Conservation (phyloP, 1,139 yeast genomes). For the Yamadazyma spencermartinsiae region DNA sequence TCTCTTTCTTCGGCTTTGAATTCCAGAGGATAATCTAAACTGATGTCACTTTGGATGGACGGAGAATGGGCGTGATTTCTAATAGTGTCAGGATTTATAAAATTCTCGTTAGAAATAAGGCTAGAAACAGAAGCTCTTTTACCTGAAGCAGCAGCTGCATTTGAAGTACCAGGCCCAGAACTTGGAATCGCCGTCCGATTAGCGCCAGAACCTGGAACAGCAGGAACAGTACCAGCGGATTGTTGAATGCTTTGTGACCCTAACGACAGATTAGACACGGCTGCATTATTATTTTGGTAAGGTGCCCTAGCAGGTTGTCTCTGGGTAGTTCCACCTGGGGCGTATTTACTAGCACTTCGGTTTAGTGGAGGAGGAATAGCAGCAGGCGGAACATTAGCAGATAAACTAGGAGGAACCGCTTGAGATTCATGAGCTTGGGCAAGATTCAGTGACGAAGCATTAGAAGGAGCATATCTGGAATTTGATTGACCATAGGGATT, state of each 20-base stretch:
- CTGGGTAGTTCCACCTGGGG: constrained; percentile 13
- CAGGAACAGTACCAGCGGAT: neutral
- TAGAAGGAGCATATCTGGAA: constrained; percentile 31
- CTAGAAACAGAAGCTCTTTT: constrained; percentile 29
- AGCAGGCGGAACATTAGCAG: constrained; percentile 2
- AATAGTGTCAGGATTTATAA: constrained; percentile 16
- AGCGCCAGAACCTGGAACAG: constrained; percentile 3
- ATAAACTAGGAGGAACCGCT: constrained; percentile 5
- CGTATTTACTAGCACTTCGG: constrained; percentile 14
- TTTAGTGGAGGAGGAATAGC: constrained; percentile 11
- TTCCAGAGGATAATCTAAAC: constrained; percentile 33
- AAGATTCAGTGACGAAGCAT: constrained; percentile 26
- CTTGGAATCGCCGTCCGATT: neutral
- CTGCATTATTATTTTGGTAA: constrained; percentile 15
- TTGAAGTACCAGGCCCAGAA: constrained; percentile 2
- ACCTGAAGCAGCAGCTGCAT: neutral
- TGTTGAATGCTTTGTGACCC: constrained; percentile 6
- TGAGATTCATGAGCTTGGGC: constrained; percentile 8
- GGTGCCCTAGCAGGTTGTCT: constrained; percentile 12
- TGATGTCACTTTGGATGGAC: constrained; percentile 34
- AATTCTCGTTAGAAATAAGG: constrained; percentile 24
- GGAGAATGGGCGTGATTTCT: constrained; percentile 26
- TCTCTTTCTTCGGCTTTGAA: constrained; percentile 23
- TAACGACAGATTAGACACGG: constrained; percentile 16
- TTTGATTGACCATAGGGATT: constrained; percentile 2